These are phyloP conservation scores for Sporothrix brasiliensis DNA, from an alignment of 2,329 filamentous ascomycete species.

Conservation along the genomic window DNA sequence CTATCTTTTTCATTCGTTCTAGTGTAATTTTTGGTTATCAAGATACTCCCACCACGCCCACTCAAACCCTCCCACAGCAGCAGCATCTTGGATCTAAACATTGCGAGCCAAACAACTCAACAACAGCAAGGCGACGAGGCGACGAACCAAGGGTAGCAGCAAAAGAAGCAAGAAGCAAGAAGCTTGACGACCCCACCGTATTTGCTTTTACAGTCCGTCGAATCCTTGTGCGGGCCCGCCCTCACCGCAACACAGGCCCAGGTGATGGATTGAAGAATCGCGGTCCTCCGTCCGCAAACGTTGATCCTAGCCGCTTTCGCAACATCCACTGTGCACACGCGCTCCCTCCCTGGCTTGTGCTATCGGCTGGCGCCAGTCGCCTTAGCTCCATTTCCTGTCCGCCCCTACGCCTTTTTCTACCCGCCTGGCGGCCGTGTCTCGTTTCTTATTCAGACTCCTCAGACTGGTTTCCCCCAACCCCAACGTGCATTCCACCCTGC, in stretches of 20 bases:
- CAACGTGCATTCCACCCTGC: slow-evolving; percentile 17
- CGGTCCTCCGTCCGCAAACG: slow-evolving; percentile 6
- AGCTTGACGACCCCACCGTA: neutral
- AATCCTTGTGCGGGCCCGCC: neutral
- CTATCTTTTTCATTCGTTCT: neutral
- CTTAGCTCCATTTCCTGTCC: slow-evolving; percentile 6
- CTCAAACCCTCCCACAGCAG: neutral
- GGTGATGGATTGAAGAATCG: slow-evolving; percentile 6
- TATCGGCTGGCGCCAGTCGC: slow-evolving; percentile 6
- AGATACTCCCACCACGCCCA: neutral
- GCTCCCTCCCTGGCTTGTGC: slow-evolving; percentile 10
- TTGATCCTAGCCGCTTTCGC: slow-evolving; percentile 13
- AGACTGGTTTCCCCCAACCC: neutral
- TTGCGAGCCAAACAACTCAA: neutral
- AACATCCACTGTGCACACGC: slow-evolving; percentile 5
- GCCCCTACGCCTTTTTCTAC: slow-evolving; percentile 1
- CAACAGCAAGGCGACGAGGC: neutral
- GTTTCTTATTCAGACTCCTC: slow-evolving; percentile 12
- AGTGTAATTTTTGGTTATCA: neutral
- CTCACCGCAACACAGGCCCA: neutral
- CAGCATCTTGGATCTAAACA: neutral
- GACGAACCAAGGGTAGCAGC: neutral
- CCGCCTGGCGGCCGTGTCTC: slow-evolving; percentile 12
- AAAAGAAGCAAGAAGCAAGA: neutral
- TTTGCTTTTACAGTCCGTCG: neutral